phyloP scores from a whole-genome alignment of 768 basidiomycete genomes.

The Lentinula boryana region DNA sequence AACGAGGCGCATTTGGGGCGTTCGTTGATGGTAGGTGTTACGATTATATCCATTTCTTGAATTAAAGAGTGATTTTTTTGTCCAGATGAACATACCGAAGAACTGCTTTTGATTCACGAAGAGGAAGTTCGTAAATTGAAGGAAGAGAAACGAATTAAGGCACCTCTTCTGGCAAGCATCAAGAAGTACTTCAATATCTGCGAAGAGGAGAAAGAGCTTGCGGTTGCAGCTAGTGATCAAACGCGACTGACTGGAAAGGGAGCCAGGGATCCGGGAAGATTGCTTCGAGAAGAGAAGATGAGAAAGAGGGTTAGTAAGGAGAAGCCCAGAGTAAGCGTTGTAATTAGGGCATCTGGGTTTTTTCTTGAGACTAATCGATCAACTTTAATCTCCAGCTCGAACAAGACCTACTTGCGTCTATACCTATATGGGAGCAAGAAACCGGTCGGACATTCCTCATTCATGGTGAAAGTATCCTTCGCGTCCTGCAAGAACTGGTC shows the following conservation, averaged over 20 bases:
- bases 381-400: conserved; percentile 56
- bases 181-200: conserved; percentile 90
- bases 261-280: conserved; percentile 73
- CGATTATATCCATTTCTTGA: background rate
- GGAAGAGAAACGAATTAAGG: conserved; percentile 76
- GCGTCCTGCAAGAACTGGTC: conserved; percentile 67
- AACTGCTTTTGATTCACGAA: conserved; percentile 79
- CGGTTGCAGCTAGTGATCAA: conserved; percentile 75
- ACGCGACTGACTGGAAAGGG: conserved; percentile 77
- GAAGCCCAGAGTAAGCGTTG: conserved; percentile 75
- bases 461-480: conserved; percentile 76
- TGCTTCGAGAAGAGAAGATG: conserved; percentile 96
- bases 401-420: conserved; percentile 69
- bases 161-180: conserved; percentile 66
- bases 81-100: conserved; percentile 83
- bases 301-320: conserved; percentile 88
- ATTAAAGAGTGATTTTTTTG: conserved; percentile 5
- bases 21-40: conserved; percentile 69
- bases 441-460: conserved; percentile 75
- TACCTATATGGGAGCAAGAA: conserved; percentile 85
- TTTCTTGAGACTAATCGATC: background rate
- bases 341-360: background rate
- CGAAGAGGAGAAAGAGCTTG: conserved; percentile 84
- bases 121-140: conserved; percentile 78
- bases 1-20: conserved; percentile 73